These are phyloP conservation scores for Sporothrix pseudoabietina DNA, from an alignment of 2,329 filamentous ascomycete genomes.

Conservation along the genomic window DNA sequence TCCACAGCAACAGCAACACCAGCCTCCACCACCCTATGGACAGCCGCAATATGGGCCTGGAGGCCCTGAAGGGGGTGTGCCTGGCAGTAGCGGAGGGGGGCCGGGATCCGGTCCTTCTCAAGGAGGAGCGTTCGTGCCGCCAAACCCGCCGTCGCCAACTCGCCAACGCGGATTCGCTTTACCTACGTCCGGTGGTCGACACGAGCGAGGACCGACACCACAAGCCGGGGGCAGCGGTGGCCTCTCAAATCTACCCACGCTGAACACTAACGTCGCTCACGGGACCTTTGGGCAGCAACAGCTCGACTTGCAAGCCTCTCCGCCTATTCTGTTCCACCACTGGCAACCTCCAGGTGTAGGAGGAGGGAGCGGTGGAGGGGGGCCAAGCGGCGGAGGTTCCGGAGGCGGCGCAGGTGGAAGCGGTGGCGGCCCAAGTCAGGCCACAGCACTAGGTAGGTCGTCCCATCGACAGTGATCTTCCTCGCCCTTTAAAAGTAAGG, in stretches of 20 bases:
- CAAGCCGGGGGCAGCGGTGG: constrained; percentile 23
- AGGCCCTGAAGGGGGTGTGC: constrained; percentile 37
- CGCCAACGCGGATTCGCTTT: constrained; percentile 56
- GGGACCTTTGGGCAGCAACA: constrained; percentile 57
- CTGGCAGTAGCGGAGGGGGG: neutral
- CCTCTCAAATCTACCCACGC: constrained; percentile 45
- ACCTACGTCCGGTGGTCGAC: constrained; percentile 45
- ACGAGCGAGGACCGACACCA: constrained; percentile 39
- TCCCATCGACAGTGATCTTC: neutral
- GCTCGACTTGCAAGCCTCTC: constrained; percentile 62
- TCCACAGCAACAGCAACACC: constrained; percentile 53
- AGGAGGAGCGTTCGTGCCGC: constrained; percentile 44
- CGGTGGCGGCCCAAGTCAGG: constrained; percentile 20
- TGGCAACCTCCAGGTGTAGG: constrained; percentile 71
- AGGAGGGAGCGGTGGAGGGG: neutral
- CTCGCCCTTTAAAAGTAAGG: neutral
- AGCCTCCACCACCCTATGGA: constrained; percentile 38
- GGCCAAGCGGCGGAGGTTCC: constrained; percentile 45
- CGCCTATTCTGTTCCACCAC: constrained; percentile 86
- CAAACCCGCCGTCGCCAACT: constrained; percentile 53
- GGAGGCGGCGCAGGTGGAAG: constrained; percentile 51
- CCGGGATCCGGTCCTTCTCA: constrained; percentile 40
- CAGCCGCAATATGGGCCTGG: constrained; percentile 49
- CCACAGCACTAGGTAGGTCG: constrained; percentile 28
- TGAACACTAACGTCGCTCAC: constrained; percentile 51